Base-by-base conservation (phyloP, 768 basidiomycete species). In the Paxillus involutus region DNA sequence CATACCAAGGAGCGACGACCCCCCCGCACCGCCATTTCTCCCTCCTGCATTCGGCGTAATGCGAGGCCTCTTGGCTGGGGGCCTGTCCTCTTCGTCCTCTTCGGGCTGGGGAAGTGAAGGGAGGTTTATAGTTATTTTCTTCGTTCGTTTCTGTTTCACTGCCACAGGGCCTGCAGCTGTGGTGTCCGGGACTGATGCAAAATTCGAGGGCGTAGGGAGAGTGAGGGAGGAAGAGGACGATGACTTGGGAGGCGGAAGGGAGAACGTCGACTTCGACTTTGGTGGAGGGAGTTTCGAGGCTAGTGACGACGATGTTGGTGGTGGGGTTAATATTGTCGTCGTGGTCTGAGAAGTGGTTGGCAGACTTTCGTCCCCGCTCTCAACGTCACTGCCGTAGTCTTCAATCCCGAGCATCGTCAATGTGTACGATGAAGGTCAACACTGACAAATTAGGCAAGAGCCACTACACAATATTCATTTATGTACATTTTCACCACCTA, bases 371-470 rank as follows among this genome's bases (percentile, higher is more conserved):
- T 74, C 72, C 53, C 82, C 85, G 63, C 75, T 80, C 59, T 88
- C 84, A 62, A 70, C 79, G 72, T 78, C 87, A 71, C 89, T 91
- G 58, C 87, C 88, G 62, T 91, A 91, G 75, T 77, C 82, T 62
- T 87, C 88, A 54, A 91, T 77, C 32, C 86, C 87, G 57, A 91
- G 80, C 87, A 90, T 21, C 21, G 21, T 21, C 21, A 21, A 21
- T n/a, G n/a, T n/a, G 21, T 21, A 21, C 1, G 21, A 21, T 21
- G 21, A 3, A 21, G 21, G 21, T n/a, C n/a, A n/a, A n/a, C n/a
- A n/a, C 21, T 21, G 21, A 21, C 21, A 21, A 21, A 21, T 26
- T 26, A 26, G 26, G 26, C 26, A 26, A 26, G 26, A 26, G 3
- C 26, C 21, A n/a, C n/a, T n/a, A n/a, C n/a, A n/a, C n/a, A n/a